Percentiles rank a stretch among this genome's conserved stretches.
Evolutionary conservation across 2,329 filamentous ascomycete species (phyloP).

Genomic region (Dactylellina sp.): DNA sequence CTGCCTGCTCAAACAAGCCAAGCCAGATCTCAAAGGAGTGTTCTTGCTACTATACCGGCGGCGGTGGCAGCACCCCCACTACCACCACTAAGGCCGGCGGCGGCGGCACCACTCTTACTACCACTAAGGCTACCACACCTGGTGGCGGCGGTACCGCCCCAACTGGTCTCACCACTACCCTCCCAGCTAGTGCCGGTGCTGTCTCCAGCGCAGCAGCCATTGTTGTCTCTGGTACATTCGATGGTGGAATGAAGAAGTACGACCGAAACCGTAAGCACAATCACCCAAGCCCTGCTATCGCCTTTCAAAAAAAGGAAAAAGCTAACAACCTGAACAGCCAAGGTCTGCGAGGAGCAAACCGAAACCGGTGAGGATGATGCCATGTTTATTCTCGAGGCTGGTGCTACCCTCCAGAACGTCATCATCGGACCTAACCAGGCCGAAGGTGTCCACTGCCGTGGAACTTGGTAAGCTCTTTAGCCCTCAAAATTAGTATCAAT

Average conservation of each 20-base stretch:
- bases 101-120: conserved; percentile 34
- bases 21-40: conserved; percentile 62
- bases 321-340: conserved; percentile 47
- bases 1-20: conserved; percentile 60
- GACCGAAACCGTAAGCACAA: conserved; percentile 63
- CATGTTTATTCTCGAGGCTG: conserved; percentile 61
- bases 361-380: conserved; percentile 66
- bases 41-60: conserved; percentile 61
- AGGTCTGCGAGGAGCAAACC: conserved; percentile 64
- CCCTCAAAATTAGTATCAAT: background rate
- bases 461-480: conserved; percentile 58
- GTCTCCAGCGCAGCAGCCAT: conserved; percentile 64
- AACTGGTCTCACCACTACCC: conserved; percentile 52
- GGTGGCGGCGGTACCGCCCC: conserved; percentile 28
- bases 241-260: conserved; percentile 67
- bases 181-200: conserved; percentile 50
- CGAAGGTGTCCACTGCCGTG: conserved; percentile 64
- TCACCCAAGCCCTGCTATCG: background rate
- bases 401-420: conserved; percentile 60
- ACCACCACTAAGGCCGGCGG: conserved; percentile 56
- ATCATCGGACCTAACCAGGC: conserved; percentile 64
- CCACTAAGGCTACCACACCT: conserved; percentile 48
- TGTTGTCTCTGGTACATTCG: conserved; percentile 64
- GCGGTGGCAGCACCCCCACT: conserved; percentile 45
- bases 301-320: background rate